These are phyloP conservation scores for Cichorium intybus DNA, from an alignment of 140 eudicot genomes.

Conservation along the genomic window DNA sequence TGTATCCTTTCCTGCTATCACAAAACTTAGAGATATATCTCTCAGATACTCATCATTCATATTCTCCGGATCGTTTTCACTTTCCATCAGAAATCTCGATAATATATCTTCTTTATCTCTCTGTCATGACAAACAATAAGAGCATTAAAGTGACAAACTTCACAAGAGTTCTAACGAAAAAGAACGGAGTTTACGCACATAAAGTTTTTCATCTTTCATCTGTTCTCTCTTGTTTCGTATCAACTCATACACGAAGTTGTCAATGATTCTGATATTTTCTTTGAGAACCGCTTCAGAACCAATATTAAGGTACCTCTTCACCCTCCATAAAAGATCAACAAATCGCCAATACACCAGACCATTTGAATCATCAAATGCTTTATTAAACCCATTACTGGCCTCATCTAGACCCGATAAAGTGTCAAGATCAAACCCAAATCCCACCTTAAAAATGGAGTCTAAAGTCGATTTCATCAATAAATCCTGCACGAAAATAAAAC, in stretches of 20 bases:
- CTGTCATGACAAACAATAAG: constrained; percentile 10
- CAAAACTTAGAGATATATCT: constrained; percentile 56
- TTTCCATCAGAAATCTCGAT: constrained; percentile 55
- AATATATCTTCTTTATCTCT: constrained; percentile 51
- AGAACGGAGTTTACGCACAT: too few species aligned
- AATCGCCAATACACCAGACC: constrained; percentile 47
- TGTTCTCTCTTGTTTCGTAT: constrained; percentile 59
- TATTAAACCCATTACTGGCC: constrained; percentile 39
- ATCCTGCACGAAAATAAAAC: constrained; percentile 31
- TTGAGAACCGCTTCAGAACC: constrained; percentile 56
- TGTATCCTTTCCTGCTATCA: constrained; percentile 65
- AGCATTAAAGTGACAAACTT: not conserved
- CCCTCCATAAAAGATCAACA: constrained; percentile 51
- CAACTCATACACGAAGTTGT: constrained; percentile 48
- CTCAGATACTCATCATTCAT: constrained; percentile 46
- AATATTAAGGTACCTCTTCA: constrained; percentile 45
- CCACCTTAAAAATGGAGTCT: constrained; percentile 62
- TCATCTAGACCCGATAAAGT: constrained; percentile 48
- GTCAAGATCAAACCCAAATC: constrained; percentile 60
- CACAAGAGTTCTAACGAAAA: too few species aligned
- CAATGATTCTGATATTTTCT: constrained; percentile 38
- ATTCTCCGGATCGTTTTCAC: constrained; percentile 39
- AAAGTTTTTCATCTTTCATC: constrained; percentile 28
- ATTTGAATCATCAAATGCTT: constrained; percentile 59
- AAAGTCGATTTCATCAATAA: constrained; percentile 60